A percentile compares a stretch with the other conserved stretches of the same genome.
Conservation (phyloP, 805 yeast species). For the Metschnikowia kofuensis region DNA sequence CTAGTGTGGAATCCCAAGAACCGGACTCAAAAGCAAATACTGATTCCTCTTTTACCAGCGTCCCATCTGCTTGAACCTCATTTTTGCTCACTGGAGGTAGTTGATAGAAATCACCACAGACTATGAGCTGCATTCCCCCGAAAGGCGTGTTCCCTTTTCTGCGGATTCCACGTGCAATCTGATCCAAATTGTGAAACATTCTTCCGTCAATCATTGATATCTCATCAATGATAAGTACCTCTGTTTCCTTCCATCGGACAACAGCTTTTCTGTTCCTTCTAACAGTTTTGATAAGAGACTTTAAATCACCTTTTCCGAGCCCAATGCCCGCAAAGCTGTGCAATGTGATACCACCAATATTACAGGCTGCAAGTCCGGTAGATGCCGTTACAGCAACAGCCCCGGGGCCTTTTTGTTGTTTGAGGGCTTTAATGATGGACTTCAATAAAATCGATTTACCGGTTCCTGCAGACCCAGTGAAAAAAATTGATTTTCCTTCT, state of each 20-base stretch:
- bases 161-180: conserved; percentile 57
- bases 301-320: conserved; percentile 55
- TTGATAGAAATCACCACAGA: conserved; percentile 96
- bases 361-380: conserved; percentile 93
- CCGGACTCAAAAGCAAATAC: conserved; percentile 72
- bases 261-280: conserved; percentile 41
- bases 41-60: conserved; percentile 18
- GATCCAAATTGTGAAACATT: conserved; percentile 71
- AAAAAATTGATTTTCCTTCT: conserved; percentile 54
- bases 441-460: conserved; percentile 74
- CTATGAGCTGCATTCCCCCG: conserved; percentile 88
- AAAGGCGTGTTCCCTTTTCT: conserved; percentile 59
- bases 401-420: conserved; percentile 36
- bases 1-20: conserved; percentile 64
- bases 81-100: conserved; percentile 77
- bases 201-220: conserved; percentile 89
- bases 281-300: conserved; percentile 46
- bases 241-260: conserved; percentile 62
- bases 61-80: conserved; percentile 26
- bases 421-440: conserved; percentile 50
- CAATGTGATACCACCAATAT: conserved; percentile 86
- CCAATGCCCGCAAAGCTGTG: conserved; percentile 89
- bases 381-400: conserved; percentile 88
- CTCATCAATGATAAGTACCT: conserved; percentile 84
- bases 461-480: conserved; percentile 86